These are phyloP conservation scores for Kernera saxatilis DNA, from an alignment of 345 rosid genomes.

Conservation along the genomic window DNA sequence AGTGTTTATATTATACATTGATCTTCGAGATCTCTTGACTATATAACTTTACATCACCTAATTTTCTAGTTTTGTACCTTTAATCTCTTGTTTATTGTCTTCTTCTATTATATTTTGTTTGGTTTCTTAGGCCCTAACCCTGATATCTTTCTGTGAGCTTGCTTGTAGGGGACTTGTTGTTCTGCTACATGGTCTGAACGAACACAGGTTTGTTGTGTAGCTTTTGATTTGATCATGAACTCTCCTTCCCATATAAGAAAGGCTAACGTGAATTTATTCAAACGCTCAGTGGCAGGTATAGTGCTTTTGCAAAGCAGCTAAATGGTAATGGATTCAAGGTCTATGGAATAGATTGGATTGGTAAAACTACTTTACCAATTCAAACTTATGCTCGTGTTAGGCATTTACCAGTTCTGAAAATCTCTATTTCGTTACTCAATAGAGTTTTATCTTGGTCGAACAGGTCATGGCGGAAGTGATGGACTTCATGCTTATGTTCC, in stretches of 20 bases:
- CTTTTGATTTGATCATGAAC: neutral
- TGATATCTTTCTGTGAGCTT: constrained; percentile 16
- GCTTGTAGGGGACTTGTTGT: constrained; percentile 72
- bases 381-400: neutral
- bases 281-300: constrained; percentile 67
- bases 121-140: constrained; percentile 11
- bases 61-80: neutral
- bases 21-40: neutral
- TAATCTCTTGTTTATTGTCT: neutral
- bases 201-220: constrained; percentile 64
- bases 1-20: neutral
- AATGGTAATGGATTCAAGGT: constrained; percentile 78
- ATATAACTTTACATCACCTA: neutral
- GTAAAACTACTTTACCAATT: constrained; percentile 32
- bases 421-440: neutral
- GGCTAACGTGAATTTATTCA: neutral
- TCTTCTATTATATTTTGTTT: neutral
- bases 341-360: constrained; percentile 91
- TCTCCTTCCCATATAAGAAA: neutral
- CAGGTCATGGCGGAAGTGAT: constrained; percentile 96
- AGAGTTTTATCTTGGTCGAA: neutral
- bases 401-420: neutral
- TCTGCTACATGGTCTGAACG: constrained; percentile 85
- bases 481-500: constrained; percentile 87
- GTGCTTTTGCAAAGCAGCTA: constrained; percentile 74